Percentiles rank a stretch among this genome's conserved stretches.
Evolutionary conservation across 2,329 filamentous ascomycete species (phyloP).

Genomic region (Fonsecaea nubica): DNA sequence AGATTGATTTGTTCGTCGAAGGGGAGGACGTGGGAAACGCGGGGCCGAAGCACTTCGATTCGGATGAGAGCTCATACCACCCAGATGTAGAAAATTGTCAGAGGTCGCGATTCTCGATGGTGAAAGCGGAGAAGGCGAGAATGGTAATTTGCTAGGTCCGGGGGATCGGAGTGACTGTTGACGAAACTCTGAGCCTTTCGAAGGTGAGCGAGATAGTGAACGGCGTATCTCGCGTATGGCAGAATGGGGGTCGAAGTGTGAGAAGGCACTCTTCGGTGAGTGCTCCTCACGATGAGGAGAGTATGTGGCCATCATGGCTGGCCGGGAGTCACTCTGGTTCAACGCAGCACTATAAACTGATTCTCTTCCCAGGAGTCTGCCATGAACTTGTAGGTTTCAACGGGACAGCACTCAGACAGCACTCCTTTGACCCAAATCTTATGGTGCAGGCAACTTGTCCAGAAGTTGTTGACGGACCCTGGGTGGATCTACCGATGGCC

Average conservation of each 20-base stretch:
- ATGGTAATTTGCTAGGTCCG: slow-evolving; percentile 58
- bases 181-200: slow-evolving; percentile 72
- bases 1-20: slow-evolving; percentile 49
- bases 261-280: slow-evolving; percentile 81
- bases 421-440: not conserved
- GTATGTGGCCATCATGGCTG: slow-evolving; percentile 55
- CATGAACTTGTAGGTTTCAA: slow-evolving; percentile 26
- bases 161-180: slow-evolving; percentile 58
- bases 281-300: slow-evolving; percentile 62
- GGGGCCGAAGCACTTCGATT: slow-evolving; percentile 71
- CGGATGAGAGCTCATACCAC: slow-evolving; percentile 59
- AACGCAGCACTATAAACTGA: slow-evolving; percentile 19
- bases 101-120: slow-evolving; percentile 62
- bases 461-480: not conserved
- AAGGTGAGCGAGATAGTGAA: slow-evolving; percentile 91
- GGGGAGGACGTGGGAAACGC: slow-evolving; percentile 60
- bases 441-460: slow-evolving; percentile 9
- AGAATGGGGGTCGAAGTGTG: slow-evolving; percentile 81
- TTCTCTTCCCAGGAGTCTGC: slow-evolving; percentile 22
- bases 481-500: slow-evolving; percentile 1
- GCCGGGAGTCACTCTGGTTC: slow-evolving; percentile 23
- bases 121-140: slow-evolving; percentile 62
- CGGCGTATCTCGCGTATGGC: slow-evolving; percentile 83
- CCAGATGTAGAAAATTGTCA: slow-evolving; percentile 60
- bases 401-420: slow-evolving; percentile 9